Evolutionary conservation across 2,329 filamentous ascomycete genomes (phyloP), one percentile per base, ranked within the genome.

Genomic region (Xylariaceae sp.): DNA sequence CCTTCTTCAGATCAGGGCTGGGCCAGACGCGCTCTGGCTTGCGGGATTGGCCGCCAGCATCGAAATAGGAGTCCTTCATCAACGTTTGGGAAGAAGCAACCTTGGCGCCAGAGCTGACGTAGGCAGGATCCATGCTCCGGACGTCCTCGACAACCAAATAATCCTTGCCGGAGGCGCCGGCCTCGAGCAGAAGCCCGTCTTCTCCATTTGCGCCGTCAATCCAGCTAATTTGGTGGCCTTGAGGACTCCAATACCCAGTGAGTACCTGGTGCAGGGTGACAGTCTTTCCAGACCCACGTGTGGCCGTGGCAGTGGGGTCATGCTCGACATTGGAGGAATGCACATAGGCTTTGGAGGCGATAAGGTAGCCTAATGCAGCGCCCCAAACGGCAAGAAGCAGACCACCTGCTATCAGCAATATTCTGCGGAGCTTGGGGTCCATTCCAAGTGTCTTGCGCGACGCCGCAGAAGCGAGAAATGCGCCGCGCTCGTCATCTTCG

Each of bases 131-230:
- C 45, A 75, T 70, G 40, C 74, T 76, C 46, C 83, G 80, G 42
- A 98, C 85, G 64, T 97, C 89, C 63, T 95, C 86, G 1, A 96
- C 88, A 2, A 93, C 80, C 43, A 98, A 70, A 58, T 85, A 97
- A 48, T 85, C 83, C 57, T 88, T 82, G 5, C 76, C 81, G 1
- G 65, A 59, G 1, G 74, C 78, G 40, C 75, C 82, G 58, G 79
- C 76, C 66, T 95, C 86, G 17, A 98, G 77, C 54, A 98, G 66
- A 48, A 97, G 66, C 1, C 93, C 93, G 62, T 98, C 93, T 62
- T 89, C 83, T 12, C 84, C 86, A 37, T 82, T 72, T 1, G 86
- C 78, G 1, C 87, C 86, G 22, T 78, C 75, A 40, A 93, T 85
- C 88, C 88, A 94, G 54, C 78, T 79, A 50, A 93, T 86, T 22